phyloP scores from a whole-genome alignment of 2,329 filamentous ascomycete species.

The Aurifilum marmelostoma region DNA sequence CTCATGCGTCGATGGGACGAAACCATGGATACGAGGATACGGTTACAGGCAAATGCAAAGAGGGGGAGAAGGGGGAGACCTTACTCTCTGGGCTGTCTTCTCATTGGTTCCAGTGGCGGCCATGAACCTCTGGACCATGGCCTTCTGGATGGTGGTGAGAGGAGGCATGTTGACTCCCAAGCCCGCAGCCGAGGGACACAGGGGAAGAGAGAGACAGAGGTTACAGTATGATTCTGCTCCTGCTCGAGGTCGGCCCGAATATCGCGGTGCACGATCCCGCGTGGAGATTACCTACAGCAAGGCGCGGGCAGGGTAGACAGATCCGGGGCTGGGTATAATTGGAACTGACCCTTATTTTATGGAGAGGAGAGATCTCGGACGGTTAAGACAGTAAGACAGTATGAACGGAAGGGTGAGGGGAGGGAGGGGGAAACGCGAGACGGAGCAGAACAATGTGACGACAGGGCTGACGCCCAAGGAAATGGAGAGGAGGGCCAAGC shows the following conservation, averaged over 20 bases:
- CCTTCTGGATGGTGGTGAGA: conserved; percentile 27
- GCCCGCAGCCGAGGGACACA: neutral
- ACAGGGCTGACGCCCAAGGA: conserved; percentile 14
- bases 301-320: conserved; percentile 6
- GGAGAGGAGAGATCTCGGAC: neutral
- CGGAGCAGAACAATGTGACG: conserved; percentile 16
- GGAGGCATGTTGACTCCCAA: conserved; percentile 26
- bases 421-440: neutral
- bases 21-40: neutral
- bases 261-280: conserved; percentile 21
- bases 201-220: neutral
- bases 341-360: neutral
- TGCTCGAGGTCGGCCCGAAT: conserved; percentile 24
- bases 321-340: neutral
- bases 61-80: conserved; percentile 4
- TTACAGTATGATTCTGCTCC: conserved; percentile 1
- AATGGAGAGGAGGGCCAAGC: neutral
- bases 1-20: neutral
- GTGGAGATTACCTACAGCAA: conserved; percentile 12
- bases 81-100: conserved; percentile 30
- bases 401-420: neutral
- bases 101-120: conserved; percentile 28
- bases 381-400: neutral
- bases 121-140: conserved; percentile 27
- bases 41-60: neutral